Conservation (phyloP, 495 filamentous ascomycete species). For the Immersiella caudata region DNA sequence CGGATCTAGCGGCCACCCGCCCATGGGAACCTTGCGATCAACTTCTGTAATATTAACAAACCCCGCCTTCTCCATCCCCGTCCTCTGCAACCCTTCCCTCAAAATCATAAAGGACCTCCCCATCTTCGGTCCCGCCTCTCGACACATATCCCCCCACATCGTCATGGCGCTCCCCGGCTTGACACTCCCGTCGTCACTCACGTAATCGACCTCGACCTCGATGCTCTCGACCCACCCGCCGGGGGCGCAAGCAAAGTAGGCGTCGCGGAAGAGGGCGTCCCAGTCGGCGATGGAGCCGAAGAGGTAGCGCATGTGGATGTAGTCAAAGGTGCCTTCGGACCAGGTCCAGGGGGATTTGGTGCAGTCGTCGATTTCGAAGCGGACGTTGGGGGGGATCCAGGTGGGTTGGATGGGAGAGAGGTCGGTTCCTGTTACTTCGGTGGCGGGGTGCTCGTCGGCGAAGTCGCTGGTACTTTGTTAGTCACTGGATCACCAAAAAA, state of each 20-base stretch:
- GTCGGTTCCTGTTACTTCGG: not conserved
- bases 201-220: not conserved
- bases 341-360: not conserved
- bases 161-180: slow-evolving; percentile 7
- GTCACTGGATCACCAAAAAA: not conserved
- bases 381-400: not conserved
- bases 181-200: slow-evolving; percentile 6
- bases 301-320: slow-evolving; percentile 3
- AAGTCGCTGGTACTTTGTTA: not conserved
- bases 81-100: not conserved
- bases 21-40: too few relatives aligned
- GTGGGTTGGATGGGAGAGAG: too few relatives aligned
- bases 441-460: not conserved
- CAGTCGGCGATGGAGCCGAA: slow-evolving; percentile 3
- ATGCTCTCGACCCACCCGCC: slow-evolving; percentile 16
- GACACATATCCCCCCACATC: slow-evolving; percentile 5
- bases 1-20: too few relatives aligned
- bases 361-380: not conserved
- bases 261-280: not conserved
- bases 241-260: not conserved
- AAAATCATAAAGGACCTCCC: slow-evolving; percentile 4
- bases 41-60: not conserved
- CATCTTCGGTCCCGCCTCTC: not conserved
- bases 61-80: not conserved
- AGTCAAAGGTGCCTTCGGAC: not conserved